Evolutionary conservation across 1,139 yeast species (phyloP).

Genomic region (Geotrichum europaeum): DNA sequence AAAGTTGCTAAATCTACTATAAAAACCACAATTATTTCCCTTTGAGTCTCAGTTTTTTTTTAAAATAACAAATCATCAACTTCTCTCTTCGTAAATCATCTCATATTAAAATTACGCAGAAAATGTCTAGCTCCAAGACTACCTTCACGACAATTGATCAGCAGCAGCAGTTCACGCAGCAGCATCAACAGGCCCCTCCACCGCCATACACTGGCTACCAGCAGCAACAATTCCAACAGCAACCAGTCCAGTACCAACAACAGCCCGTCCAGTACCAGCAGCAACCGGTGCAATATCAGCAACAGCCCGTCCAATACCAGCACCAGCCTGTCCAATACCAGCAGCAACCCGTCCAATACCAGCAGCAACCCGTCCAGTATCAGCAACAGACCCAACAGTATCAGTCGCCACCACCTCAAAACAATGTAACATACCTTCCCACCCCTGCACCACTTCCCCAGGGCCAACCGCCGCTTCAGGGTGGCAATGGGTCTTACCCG

Average conservation of each 20-base stretch:
- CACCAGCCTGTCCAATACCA: background rate
- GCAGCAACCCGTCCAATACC: background rate
- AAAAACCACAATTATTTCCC: no score
- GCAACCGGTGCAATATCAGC: slow-evolving; percentile 11
- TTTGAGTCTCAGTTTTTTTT: no score
- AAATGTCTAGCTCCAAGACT: background rate
- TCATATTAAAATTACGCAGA: background rate
- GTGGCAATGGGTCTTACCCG: slow-evolving; percentile 49
- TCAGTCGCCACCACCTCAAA: slow-evolving; percentile 4
- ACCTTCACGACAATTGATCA: background rate
- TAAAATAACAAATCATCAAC: no score
- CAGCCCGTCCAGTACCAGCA: slow-evolving; percentile 13
- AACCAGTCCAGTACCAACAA: slow-evolving; percentile 1
- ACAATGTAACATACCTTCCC: background rate
- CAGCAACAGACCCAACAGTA: slow-evolving; percentile 11
- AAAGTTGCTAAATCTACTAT: no score
- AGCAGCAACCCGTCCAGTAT: background rate
- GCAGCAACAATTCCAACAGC: slow-evolving; percentile 8
- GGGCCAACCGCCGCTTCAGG: slow-evolving; percentile 18
- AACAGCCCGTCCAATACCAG: slow-evolving; percentile 10
- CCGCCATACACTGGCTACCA: background rate
- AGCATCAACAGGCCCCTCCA: background rate
- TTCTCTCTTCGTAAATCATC: no score
- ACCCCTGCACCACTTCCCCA: slow-evolving; percentile 17
- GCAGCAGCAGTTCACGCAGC: background rate